Evolutionary conservation across 768 basidiomycete genomes (phyloP).

Genomic region (Leucocoprinus birnbaumii): DNA sequence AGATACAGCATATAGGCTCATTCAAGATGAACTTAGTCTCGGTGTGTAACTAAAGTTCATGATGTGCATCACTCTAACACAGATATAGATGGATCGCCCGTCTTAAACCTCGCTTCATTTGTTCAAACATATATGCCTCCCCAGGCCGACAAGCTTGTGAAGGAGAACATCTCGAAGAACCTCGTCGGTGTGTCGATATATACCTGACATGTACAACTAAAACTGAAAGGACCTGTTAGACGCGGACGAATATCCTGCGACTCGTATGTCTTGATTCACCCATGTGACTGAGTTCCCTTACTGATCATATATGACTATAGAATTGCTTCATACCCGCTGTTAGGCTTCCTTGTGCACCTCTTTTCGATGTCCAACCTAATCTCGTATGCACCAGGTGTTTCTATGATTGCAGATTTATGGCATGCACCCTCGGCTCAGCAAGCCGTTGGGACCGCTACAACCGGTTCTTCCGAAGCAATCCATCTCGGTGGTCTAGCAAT

Average conservation of each 20-base stretch:
- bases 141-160: slow-evolving; percentile 50
- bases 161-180: slow-evolving; percentile 67
- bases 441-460: slow-evolving; percentile 70
- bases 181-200: slow-evolving; percentile 39
- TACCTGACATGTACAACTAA: no score
- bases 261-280: slow-evolving; percentile 39
- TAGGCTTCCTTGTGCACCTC: slow-evolving; percentile 3
- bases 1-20: slow-evolving; percentile 53
- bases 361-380: no score
- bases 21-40: slow-evolving; percentile 56
- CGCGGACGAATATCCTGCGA: slow-evolving; percentile 65
- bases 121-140: slow-evolving; percentile 63
- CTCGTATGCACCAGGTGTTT: slow-evolving; percentile 31
- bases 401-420: slow-evolving; percentile 62
- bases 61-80: neutral
- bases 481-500: slow-evolving; percentile 75
- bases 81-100: slow-evolving; percentile 48
- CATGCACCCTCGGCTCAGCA: slow-evolving; percentile 60
- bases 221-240: no score
- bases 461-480: slow-evolving; percentile 69
- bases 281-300: neutral
- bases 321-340: slow-evolving; percentile 54
- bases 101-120: slow-evolving; percentile 63
- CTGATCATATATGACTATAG: slow-evolving; percentile 20
- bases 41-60: slow-evolving; percentile 37